Evolutionary conservation across 2,329 filamentous ascomycete genomes (phyloP).

Genomic region (Aaosphaeria pasadenensis): DNA sequence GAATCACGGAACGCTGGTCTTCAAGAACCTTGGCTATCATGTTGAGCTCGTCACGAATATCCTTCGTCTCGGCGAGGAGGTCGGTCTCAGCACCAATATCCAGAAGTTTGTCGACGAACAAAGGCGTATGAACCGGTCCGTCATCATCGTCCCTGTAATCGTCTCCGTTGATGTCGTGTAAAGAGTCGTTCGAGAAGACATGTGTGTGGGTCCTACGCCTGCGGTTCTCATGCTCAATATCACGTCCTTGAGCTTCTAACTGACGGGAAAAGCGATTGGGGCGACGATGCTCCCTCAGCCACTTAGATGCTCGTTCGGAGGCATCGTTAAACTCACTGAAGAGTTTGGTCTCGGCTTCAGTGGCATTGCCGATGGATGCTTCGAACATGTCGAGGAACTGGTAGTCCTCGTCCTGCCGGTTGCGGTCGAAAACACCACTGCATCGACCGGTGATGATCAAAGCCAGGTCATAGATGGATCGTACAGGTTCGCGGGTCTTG

Average conservation of each 20-base stretch:
- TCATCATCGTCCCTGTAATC: conserved; percentile 30
- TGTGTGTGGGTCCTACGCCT: conserved; percentile 28
- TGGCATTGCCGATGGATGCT: conserved; percentile 54
- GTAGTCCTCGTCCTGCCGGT: conserved; percentile 57
- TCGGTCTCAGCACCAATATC: conserved; percentile 61
- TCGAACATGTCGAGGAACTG: conserved; percentile 69
- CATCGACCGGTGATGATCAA: conserved; percentile 60
- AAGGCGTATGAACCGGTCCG: conserved; percentile 24
- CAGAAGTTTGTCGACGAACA: conserved; percentile 55
- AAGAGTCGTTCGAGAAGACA: conserved; percentile 18
- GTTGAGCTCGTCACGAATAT: conserved; percentile 65
- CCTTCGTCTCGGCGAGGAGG: conserved; percentile 62
- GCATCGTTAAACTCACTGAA: conserved; percentile 61
- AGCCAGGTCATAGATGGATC: conserved; percentile 61
- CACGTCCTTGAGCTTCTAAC: conserved; percentile 32
- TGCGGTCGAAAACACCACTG: conserved; percentile 59
- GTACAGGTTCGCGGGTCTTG: conserved; percentile 58
- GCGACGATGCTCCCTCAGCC: conserved; percentile 52
- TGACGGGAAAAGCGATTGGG: conserved; percentile 34
- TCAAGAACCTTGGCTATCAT: conserved; percentile 57
- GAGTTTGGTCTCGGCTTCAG: conserved; percentile 53
- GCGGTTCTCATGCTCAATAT: conserved; percentile 27
- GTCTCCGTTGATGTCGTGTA: conserved; percentile 14
- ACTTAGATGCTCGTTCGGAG: conserved; percentile 55
- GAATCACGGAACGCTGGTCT: conserved; percentile 48